Evolutionary conservation across 305 asterid genomes (phyloP).

Genomic region (Solanum chacoense): DNA sequence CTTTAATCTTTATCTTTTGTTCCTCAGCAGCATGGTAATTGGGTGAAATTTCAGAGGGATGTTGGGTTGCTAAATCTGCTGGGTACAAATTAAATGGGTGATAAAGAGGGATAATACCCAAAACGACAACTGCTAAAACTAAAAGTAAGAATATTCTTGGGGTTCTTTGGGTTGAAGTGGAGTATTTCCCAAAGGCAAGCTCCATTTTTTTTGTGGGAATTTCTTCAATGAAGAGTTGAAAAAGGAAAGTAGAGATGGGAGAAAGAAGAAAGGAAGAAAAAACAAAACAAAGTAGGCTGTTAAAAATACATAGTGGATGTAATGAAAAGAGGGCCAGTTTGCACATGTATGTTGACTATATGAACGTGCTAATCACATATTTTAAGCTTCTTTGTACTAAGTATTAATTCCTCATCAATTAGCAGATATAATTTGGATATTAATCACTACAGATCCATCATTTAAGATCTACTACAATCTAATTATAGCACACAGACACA

Average conservation of each 20-base stretch:
- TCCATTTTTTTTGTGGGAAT: constrained; percentile 17
- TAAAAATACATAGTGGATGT: background rate
- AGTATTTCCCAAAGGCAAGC: constrained; percentile 11
- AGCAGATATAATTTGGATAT: background rate
- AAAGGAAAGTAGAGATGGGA: background rate
- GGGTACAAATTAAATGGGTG: constrained; percentile 19
- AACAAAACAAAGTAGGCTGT: background rate
- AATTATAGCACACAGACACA: background rate
- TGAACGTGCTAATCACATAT: background rate
- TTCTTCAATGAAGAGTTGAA: background rate
- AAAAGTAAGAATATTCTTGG: constrained; percentile 1
- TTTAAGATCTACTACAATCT: background rate
- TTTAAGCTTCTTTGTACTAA: background rate
- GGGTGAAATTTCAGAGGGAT: constrained; percentile 1
- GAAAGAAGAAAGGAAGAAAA: background rate
- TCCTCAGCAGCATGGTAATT: constrained; percentile 17
- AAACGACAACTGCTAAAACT: constrained; percentile 19
- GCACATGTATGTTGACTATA: background rate
- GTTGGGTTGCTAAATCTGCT: background rate
- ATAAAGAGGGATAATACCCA: constrained; percentile 24
- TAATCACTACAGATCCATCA: background rate
- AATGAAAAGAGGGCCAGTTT: background rate
- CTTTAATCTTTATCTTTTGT: background rate
- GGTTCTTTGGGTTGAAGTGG: constrained; percentile 4
- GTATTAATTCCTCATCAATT: background rate